Evolutionary conservation across 805 yeast genomes (phyloP).

Genomic region (Candida verbasci): DNA sequence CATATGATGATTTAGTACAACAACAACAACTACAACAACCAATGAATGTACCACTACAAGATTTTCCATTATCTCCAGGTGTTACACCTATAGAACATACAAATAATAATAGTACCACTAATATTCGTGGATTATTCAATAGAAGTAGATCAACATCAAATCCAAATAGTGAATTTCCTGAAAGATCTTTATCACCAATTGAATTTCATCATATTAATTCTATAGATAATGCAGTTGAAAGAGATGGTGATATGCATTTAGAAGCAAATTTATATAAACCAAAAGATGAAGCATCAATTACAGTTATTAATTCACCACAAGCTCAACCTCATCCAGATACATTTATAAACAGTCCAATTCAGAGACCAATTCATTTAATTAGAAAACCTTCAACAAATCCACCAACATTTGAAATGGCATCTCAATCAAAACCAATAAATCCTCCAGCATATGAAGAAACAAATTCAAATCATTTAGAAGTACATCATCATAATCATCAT

Average conservation of each 20-base stretch:
- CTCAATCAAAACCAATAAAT: slow-evolving; percentile 9
- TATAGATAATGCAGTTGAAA: slow-evolving; percentile 28
- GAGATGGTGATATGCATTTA: slow-evolving; percentile 37
- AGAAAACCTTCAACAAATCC: slow-evolving; percentile 58
- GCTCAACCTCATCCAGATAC: slow-evolving; percentile 49
- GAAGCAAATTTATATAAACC: slow-evolving; percentile 55
- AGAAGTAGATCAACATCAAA: slow-evolving; percentile 5
- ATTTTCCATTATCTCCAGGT: slow-evolving; percentile 46
- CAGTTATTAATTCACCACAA: slow-evolving; percentile 56
- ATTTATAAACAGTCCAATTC: slow-evolving; percentile 34
- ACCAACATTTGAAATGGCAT: slow-evolving; percentile 50
- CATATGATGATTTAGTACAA: slow-evolving; percentile 43
- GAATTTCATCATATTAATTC: slow-evolving; percentile 26
- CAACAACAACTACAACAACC: slow-evolving; percentile 5
- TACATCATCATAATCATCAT: background rate
- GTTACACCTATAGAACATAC: slow-evolving; percentile 42
- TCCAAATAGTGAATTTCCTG: background rate
- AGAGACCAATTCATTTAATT: slow-evolving; percentile 50
- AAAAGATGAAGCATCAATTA: slow-evolving; percentile 25
- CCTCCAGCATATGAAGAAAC: slow-evolving; percentile 28
- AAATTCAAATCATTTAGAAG: background rate
- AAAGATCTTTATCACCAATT: slow-evolving; percentile 2
- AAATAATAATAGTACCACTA: too few relatives aligned
- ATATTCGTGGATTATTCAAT: background rate
- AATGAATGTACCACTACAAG: too few relatives aligned